These are phyloP conservation scores for Lepidium didymum DNA, from an alignment of 345 rosid genomes.

Conservation along the genomic window DNA sequence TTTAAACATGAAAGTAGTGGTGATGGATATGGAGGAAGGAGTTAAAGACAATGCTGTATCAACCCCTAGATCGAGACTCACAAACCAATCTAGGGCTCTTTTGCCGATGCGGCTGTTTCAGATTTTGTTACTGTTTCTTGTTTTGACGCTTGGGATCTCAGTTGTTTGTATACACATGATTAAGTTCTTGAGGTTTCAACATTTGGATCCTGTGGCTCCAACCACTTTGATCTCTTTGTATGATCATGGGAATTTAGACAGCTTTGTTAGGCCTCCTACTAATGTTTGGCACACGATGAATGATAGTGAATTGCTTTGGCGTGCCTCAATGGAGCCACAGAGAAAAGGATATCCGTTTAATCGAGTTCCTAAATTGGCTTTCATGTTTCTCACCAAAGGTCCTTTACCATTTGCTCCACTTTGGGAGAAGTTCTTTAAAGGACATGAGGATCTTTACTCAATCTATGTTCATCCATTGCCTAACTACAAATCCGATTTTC, in stretches of 20 bases:
- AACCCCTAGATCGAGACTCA: slow-evolving; percentile 17
- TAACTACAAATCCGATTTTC: slow-evolving; percentile 39
- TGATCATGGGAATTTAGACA: slow-evolving; percentile 27
- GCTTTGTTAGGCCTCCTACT: slow-evolving; percentile 52
- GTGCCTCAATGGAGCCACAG: slow-evolving; percentile 64
- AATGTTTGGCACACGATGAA: slow-evolving; percentile 61
- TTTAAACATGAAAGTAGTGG: slow-evolving; percentile 25
- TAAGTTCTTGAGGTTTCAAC: slow-evolving; percentile 33
- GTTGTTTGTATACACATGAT: slow-evolving; percentile 41
- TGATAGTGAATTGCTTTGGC: slow-evolving; percentile 76
- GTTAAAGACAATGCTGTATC: slow-evolving; percentile 27
- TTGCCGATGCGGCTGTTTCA: slow-evolving; percentile 37
- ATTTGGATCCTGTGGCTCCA: slow-evolving; percentile 25
- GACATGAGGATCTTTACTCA: slow-evolving; percentile 53
- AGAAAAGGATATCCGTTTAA: slow-evolving; percentile 49
- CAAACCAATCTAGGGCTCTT: slow-evolving; percentile 31
- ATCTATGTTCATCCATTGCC: slow-evolving; percentile 76
- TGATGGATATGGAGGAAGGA: slow-evolving; percentile 46
- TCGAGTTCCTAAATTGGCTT: slow-evolving; percentile 81
- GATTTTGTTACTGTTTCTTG: slow-evolving; percentile 39
- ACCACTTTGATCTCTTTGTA: slow-evolving; percentile 30
- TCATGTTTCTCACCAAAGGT: slow-evolving; percentile 91
- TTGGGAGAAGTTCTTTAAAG: slow-evolving; percentile 86
- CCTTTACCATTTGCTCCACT: slow-evolving; percentile 82
- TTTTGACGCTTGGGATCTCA: slow-evolving; percentile 42